Percentiles rank a stretch among this genome's conserved stretches.
Evolutionary conservation across 2,329 filamentous ascomycete species (phyloP).

Genomic region (Penicillium sp.): DNA sequence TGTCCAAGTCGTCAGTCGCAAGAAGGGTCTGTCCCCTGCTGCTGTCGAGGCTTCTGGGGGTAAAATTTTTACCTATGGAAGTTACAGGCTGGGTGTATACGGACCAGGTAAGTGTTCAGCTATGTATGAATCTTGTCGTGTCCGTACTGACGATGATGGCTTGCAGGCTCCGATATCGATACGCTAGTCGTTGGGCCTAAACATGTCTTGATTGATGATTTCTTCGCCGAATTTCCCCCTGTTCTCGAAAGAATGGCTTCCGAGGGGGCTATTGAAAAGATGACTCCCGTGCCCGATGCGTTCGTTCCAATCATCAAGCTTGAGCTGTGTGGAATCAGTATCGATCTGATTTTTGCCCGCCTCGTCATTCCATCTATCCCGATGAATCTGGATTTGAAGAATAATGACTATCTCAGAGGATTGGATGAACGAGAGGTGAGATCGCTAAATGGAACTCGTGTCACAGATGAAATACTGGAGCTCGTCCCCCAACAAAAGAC

Average conservation of each 20-base stretch:
- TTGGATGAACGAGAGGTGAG: slow-evolving; percentile 83
- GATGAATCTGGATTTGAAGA: slow-evolving; percentile 69
- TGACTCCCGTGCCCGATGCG: slow-evolving; percentile 82
- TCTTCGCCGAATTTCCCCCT: slow-evolving; percentile 84
- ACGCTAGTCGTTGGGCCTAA: slow-evolving; percentile 89
- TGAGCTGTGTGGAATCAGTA: slow-evolving; percentile 84
- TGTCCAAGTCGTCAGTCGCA: slow-evolving; percentile 73
- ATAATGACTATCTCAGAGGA: slow-evolving; percentile 80
- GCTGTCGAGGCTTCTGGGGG: slow-evolving; percentile 82
- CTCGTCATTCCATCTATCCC: slow-evolving; percentile 71
- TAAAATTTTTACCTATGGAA: slow-evolving; percentile 94
- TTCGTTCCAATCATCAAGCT: slow-evolving; percentile 98
- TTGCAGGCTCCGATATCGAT: slow-evolving; percentile 87
- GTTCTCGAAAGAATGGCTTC: slow-evolving; percentile 74
- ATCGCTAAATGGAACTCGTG: slow-evolving; percentile 88
- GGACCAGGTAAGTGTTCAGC: slow-evolving; percentile 61
- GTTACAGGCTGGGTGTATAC: slow-evolving; percentile 89
- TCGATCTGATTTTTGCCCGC: slow-evolving; percentile 87
- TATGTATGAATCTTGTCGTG: neutral
- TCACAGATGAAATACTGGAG: slow-evolving; percentile 86
- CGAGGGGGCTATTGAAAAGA: slow-evolving; percentile 74
- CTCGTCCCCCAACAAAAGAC: slow-evolving; percentile 86
- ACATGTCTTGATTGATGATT: slow-evolving; percentile 84
- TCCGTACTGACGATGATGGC: neutral
- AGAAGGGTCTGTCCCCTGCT: slow-evolving; percentile 70